These are phyloP conservation scores for Tylopilus sp. DNA, from an alignment of 768 basidiomycete genomes.

Conservation along the genomic window DNA sequence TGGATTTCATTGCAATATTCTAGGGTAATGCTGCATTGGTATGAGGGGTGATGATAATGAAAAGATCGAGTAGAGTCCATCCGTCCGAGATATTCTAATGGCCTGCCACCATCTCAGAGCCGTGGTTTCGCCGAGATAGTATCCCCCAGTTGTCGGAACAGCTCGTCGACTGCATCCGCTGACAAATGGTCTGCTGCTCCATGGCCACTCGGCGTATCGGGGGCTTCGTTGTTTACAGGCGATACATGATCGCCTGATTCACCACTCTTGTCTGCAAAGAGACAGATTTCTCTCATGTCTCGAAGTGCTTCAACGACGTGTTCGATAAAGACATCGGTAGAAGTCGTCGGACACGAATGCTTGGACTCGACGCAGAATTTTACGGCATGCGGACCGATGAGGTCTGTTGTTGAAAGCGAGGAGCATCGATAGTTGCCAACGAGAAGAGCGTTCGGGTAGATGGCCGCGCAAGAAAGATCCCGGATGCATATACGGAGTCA, in stretches of 20 bases:
- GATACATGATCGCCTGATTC: constrained; percentile 4
- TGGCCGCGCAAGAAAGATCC: not conserved
- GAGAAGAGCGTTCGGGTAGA: not conserved
- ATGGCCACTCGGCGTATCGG: not conserved
- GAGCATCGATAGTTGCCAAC: not conserved
- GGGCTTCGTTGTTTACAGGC: not conserved
- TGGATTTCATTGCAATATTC: not conserved
- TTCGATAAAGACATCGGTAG: constrained; percentile 63
- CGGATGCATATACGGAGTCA: not conserved
- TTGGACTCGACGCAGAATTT: constrained; percentile 97
- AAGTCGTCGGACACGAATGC: constrained; percentile 61
- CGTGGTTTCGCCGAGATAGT: constrained; percentile 13
- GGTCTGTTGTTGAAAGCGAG: constrained; percentile 46
- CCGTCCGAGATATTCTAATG: not conserved
- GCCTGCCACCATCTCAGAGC: constrained; percentile 8
- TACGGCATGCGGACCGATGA: constrained; percentile 71
- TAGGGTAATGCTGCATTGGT: not conserved
- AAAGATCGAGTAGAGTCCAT: not conserved
- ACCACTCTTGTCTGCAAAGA: constrained; percentile 3
- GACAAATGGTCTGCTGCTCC: not conserved
- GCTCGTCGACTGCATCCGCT: not conserved
- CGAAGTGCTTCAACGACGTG: constrained; percentile 58
- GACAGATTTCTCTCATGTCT: constrained; percentile 64
- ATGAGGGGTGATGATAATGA: constrained; percentile 14
- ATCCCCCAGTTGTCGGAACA: not conserved